phyloP scores from a whole-genome alignment of 1,139 yeast genomes.

The Pichia sp. region DNA sequence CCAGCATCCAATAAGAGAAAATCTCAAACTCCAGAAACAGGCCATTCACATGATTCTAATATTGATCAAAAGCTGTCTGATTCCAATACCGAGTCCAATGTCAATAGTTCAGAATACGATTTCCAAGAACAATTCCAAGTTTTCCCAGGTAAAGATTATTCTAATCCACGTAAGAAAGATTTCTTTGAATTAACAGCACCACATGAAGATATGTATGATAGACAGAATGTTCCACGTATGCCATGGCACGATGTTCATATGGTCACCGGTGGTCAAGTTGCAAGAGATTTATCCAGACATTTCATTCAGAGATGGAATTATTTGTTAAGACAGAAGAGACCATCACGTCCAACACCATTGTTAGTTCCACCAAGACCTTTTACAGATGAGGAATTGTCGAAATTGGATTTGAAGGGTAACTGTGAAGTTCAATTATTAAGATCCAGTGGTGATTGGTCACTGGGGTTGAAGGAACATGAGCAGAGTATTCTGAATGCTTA shows the following conservation, averaged over 20 bases:
- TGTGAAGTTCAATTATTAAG: constrained; percentile 90
- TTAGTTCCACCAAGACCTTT: constrained; percentile 92
- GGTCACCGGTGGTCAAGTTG: constrained; percentile 95
- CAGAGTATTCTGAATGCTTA: constrained; percentile 93
- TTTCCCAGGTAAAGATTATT: constrained; percentile 97
- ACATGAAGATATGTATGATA: constrained; percentile 89
- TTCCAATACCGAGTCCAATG: no score
- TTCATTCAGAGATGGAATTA: constrained; percentile 99
- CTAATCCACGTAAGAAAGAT: constrained; percentile 92
- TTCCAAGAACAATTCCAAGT: constrained; percentile 47
- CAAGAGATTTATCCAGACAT: constrained; percentile 89
- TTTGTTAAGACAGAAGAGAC: constrained; percentile 85
- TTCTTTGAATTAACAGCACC: constrained; percentile 81
- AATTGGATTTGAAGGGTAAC: constrained; percentile 71
- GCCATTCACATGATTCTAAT: neutral
- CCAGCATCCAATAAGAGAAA: neutral
- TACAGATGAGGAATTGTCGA: constrained; percentile 64
- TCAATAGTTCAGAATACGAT: constrained; percentile 7
- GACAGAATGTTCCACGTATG: constrained; percentile 84
- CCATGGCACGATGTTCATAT: constrained; percentile 99
- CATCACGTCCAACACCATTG: constrained; percentile 90
- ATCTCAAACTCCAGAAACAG: neutral
- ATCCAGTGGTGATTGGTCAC: constrained; percentile 91
- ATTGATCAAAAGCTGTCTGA: neutral
- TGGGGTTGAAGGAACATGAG: constrained; percentile 83